These are phyloP conservation scores for Lomentospora prolificans DNA, from an alignment of 2,329 filamentous ascomycete species.

Conservation along the genomic window DNA sequence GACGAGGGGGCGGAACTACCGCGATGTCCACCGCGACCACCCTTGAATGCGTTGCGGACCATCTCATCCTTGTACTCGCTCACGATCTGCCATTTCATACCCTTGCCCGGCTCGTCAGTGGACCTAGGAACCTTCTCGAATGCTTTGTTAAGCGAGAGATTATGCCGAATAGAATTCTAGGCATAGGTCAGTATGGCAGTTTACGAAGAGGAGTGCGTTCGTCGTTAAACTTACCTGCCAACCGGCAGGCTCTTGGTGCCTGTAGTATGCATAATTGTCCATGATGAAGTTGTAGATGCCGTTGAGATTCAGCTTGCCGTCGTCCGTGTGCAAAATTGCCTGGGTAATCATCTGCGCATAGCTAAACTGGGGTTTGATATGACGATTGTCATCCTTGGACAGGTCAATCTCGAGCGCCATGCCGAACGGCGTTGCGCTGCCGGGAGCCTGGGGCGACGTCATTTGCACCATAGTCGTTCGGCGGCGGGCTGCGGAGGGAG, in stretches of 20 bases:
- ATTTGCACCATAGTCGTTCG: conserved; percentile 9
- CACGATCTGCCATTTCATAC: conserved; percentile 97
- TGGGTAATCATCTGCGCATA: conserved; percentile 97
- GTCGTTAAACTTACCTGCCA: conserved; percentile 65
- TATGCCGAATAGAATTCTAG: conserved; percentile 95
- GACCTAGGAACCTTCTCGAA: conserved; percentile 89
- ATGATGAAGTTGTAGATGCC: conserved; percentile 94
- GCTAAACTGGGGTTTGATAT: conserved; percentile 91
- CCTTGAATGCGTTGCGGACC: conserved; percentile 58
- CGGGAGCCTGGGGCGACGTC: conserved; percentile 3
- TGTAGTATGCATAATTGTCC: conserved; percentile 85
- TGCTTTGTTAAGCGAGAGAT: conserved; percentile 85
- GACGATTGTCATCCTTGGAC: conserved; percentile 72
- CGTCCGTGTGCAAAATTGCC: conserved; percentile 77
- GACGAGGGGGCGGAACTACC: conserved; percentile 66
- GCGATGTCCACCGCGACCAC: conserved; percentile 53
- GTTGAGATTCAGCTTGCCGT: conserved; percentile 81
- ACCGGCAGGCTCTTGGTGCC: conserved; percentile 63
- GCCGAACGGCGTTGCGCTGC: conserved; percentile 7
- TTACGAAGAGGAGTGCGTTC: neutral
- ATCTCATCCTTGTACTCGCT: conserved; percentile 80
- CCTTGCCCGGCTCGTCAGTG: conserved; percentile 93
- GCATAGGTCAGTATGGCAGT: neutral
- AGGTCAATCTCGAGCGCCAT: conserved; percentile 55
- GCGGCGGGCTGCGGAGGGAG: conserved; percentile 33